Percentiles rank a stretch among this genome's conserved stretches.
These are phyloP conservation scores for Rhododendron griersonianum DNA, from an alignment of 148 eudicot species.

Conservation along the genomic window DNA sequence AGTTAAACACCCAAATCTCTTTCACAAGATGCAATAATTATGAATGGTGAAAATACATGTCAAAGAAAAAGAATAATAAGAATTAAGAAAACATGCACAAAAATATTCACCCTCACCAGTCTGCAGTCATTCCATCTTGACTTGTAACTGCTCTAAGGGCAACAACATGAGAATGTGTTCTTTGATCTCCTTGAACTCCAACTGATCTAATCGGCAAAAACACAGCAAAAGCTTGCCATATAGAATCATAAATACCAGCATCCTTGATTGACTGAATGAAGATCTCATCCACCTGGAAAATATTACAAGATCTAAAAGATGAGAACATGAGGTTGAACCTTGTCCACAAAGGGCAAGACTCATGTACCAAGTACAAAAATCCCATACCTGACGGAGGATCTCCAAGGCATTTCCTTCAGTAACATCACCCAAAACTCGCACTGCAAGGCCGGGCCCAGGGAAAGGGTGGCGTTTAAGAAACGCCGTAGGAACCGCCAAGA, in stretches of 20 bases:
- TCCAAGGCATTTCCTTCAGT: conserved; percentile 79
- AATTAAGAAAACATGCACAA: background rate
- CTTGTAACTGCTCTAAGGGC: conserved; percentile 95
- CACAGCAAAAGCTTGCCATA: conserved; percentile 99
- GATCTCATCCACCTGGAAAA: conserved; percentile 80
- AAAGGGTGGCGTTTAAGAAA: conserved; percentile 96
- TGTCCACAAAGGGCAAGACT: background rate
- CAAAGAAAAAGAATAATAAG: too few relatives aligned
- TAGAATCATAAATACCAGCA: conserved; percentile 81
- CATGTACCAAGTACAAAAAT: background rate
- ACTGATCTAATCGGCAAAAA: conserved; percentile 75
- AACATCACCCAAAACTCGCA: conserved; percentile 89
- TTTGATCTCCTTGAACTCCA: conserved; percentile 98
- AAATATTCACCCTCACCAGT: conserved; percentile 48
- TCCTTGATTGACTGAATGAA: conserved; percentile 87
- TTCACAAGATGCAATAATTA: background rate
- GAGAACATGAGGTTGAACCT: background rate
- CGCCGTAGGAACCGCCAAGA: conserved; percentile 67
- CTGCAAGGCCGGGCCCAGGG: conserved; percentile 99
- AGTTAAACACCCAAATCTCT: conserved; percentile 2
- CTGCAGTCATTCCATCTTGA: conserved; percentile 99
- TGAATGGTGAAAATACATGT: background rate
- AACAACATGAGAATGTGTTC: conserved; percentile 83
- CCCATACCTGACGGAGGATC: conserved; percentile 58
- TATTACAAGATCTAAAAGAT: background rate